Conservation (phyloP, 1,284 basidiomycete species). For the Naganishia cerealis region DNA sequence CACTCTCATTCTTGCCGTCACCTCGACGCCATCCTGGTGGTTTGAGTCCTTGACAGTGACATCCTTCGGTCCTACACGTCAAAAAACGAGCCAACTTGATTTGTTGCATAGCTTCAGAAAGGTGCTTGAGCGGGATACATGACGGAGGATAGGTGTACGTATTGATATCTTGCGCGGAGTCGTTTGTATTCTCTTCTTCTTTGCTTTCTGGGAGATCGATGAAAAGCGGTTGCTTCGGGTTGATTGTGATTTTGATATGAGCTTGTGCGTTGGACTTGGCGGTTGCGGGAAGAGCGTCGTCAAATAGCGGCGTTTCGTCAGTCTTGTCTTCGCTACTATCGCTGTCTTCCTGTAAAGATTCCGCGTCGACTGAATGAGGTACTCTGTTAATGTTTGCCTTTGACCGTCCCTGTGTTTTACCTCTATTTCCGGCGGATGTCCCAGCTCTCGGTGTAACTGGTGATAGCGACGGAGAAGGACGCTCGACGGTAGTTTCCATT, state of each 20-base stretch:
- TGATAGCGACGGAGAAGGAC: background rate
- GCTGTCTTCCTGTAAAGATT: slow-evolving; percentile 9
- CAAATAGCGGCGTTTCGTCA: slow-evolving; percentile 17
- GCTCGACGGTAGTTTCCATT: background rate
- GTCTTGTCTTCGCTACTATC: slow-evolving; percentile 5
- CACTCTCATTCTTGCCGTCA: slow-evolving; percentile 48
- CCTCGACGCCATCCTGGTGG: slow-evolving; percentile 64
- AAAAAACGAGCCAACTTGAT: slow-evolving; percentile 53
- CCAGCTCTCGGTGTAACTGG: slow-evolving; percentile 1
- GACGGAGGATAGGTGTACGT: slow-evolving; percentile 24
- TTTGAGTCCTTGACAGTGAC: slow-evolving; percentile 63
- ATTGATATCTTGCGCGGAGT: background rate
- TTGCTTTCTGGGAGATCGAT: background rate
- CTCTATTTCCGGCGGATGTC: background rate
- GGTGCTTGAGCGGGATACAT: slow-evolving; percentile 22
- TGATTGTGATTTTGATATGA: background rate
- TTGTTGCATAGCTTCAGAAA: slow-evolving; percentile 42
- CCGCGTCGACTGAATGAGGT: background rate
- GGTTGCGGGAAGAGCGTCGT: slow-evolving; percentile 5
- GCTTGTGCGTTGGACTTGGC: background rate
- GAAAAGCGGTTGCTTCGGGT: slow-evolving; percentile 15
- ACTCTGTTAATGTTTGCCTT: background rate
- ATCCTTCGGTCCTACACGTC: slow-evolving; percentile 51
- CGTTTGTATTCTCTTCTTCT: background rate
- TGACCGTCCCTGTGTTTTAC: background rate